phyloP scores from a whole-genome alignment of 2,329 filamentous ascomycete species.

The Mycosphaerelloides madeirae region DNA sequence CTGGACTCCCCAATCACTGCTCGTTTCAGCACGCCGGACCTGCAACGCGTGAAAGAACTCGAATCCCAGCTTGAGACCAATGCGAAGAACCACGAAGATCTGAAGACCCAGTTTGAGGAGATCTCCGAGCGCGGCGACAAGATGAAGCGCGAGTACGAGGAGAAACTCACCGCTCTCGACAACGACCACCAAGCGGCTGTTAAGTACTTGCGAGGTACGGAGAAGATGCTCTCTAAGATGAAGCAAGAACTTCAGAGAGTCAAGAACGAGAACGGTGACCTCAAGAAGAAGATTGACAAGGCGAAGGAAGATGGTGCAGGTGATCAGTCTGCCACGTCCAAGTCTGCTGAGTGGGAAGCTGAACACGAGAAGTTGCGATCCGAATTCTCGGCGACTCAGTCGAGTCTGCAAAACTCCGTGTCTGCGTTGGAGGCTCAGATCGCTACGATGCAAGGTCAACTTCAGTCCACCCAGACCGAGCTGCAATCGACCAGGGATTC shows the following conservation, averaged over 20 bases:
- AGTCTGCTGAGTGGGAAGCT: conserved; percentile 62
- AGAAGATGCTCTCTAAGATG: conserved; percentile 98
- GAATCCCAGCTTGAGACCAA: conserved; percentile 80
- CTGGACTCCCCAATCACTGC: conserved; percentile 61
- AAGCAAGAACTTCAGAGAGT: conserved; percentile 94
- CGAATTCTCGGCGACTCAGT: conserved; percentile 65
- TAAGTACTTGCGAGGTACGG: conserved; percentile 95
- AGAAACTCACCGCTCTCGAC: conserved; percentile 89
- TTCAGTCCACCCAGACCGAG: conserved; percentile 61
- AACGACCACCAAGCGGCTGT: conserved; percentile 97
- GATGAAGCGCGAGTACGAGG: conserved; percentile 82
- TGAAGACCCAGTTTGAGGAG: conserved; percentile 69
- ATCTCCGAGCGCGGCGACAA: conserved; percentile 78
- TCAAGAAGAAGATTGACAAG: conserved; percentile 71
- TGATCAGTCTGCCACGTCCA: conserved; percentile 32
- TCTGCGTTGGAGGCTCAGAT: conserved; percentile 68
- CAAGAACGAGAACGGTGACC: conserved; percentile 76
- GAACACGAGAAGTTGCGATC: conserved; percentile 65
- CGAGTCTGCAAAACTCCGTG: conserved; percentile 62
- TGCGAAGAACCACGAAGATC: conserved; percentile 77
- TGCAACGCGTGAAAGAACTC: conserved; percentile 72
- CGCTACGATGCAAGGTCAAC: conserved; percentile 61
- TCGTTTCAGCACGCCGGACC: conserved; percentile 71
- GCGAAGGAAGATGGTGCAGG: conserved; percentile 23
- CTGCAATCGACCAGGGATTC: conserved; percentile 61